Base-by-base conservation (phyloP, 192 early-diverging fungal species). In the Helicostylum pulchrum region DNA sequence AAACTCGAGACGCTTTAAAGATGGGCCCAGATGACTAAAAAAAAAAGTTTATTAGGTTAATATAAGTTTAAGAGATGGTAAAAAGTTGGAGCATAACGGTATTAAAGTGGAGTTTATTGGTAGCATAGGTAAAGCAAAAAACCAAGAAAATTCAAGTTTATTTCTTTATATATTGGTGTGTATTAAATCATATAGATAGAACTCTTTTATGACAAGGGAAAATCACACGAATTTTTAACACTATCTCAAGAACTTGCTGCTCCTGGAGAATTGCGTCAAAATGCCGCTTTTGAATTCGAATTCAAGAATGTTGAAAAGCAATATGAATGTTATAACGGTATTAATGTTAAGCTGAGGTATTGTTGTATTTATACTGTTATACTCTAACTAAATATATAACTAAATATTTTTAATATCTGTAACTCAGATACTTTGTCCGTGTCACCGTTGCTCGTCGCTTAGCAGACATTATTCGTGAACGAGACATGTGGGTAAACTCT, bases 221-320 rank as follows among this genome's bases (percentile, higher is more conserved):
- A 93, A 70, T 92, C 94, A 71, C 91, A 92, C 64, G 94, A 97
- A 75, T 99, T 99, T 80, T 77, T 89, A 32, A 90, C 94, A 8
- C 83, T 96, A 48, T 81, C 89, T 44, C 95, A 96, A 75, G 97
- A 98, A 74, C 85, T 99, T 32, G 94, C 93, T 10, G 84, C 91
- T 17, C 94, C 97, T 7, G 97, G 93, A 2, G 94, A 96, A 76
- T 79, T 99, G 58, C 82, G 88, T 31, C 82, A 82, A 68, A 87
- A 82, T 31, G 77, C 87, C 7, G 85, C 80, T 61, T 97, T 85
- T 80, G 89, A 90, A 30, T 99, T 98, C 74, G 93, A 96, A 73
- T 99, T 99, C 72, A 97, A 97, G 69, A 94, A 94, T 67, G 92
- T 99, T 19, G 95, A 98, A 71, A 99, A 99, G 78, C 94, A 93